Evolutionary conservation across 352 stramenopile genomes (phyloP).

Genomic region (Globisporangium lucens): DNA sequence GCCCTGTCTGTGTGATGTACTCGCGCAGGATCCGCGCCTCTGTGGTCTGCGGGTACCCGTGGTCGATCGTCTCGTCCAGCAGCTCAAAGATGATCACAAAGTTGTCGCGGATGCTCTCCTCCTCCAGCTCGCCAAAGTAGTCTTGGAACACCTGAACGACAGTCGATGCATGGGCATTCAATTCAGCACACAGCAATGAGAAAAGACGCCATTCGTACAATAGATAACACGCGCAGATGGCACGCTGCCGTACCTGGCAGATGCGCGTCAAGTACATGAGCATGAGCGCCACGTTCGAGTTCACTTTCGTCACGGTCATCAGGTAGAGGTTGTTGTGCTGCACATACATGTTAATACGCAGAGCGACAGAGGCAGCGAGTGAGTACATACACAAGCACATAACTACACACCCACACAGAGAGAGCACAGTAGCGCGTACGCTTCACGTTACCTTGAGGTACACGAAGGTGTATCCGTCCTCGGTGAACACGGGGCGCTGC

Average conservation of each 20-base stretch:
- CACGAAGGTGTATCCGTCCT: constrained; percentile 92
- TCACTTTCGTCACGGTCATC: constrained; percentile 98
- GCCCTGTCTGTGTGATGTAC: constrained; percentile 98
- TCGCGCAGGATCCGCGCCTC: constrained; percentile 86
- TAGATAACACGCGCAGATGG: background rate
- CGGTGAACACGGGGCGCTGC: constrained; percentile 92
- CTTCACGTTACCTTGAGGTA: constrained; percentile 87
- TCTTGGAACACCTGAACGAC: constrained; percentile 94
- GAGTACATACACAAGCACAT: background rate
- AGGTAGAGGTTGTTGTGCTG: constrained; percentile 99
- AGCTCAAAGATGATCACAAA: constrained; percentile 99
- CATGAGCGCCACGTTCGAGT: constrained; percentile 97
- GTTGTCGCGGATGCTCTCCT: constrained; percentile 99
- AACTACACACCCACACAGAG: background rate
- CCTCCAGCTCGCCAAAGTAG: constrained; percentile 99
- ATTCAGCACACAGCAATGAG: background rate
- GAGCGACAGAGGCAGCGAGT: background rate
- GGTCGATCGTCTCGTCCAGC: constrained; percentile 99
- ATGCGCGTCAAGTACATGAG: constrained; percentile 93
- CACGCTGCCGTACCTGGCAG: constrained; percentile 40
- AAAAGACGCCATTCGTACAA: background rate
- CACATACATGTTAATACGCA: background rate
- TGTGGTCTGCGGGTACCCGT: constrained; percentile 97
- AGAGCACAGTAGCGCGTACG: background rate
- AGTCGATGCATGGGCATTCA: background rate